These are phyloP conservation scores for Fusarium fujikuroi DNA, from an alignment of 2,329 filamentous ascomycete genomes.

Conservation along the genomic window DNA sequence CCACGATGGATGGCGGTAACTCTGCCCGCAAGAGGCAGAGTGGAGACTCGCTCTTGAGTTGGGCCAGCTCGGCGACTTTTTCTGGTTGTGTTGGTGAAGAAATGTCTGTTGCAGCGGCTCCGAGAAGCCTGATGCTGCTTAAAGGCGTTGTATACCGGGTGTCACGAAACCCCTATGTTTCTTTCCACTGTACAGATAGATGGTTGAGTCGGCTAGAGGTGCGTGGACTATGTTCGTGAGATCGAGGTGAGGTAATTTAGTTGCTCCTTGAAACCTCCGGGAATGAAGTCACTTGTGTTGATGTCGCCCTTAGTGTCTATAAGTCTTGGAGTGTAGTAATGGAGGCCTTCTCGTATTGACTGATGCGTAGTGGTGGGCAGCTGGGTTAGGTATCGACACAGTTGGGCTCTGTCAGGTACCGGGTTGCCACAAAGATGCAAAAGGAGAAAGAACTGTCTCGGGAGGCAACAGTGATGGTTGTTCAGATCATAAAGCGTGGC, in stretches of 20 bases:
- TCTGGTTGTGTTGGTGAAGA: conserved; percentile 15
- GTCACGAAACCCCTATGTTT: conserved; percentile 1
- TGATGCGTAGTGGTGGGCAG: conserved; percentile 38
- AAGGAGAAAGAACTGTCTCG: conserved; percentile 46
- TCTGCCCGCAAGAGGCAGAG: conserved; percentile 57
- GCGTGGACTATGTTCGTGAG: conserved; percentile 3
- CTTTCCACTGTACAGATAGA: conserved; percentile 9
- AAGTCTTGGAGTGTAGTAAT: conserved; percentile 21
- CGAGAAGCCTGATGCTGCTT: conserved; percentile 34
- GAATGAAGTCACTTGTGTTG: conserved; percentile 8
- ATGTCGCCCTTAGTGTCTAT: conserved; percentile 13
- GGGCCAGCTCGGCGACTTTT: conserved; percentile 53
- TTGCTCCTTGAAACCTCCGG: background rate
- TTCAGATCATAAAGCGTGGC: conserved; percentile 44
- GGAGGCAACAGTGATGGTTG: conserved; percentile 40
- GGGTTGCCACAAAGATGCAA: conserved; percentile 33
- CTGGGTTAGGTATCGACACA: conserved; percentile 44
- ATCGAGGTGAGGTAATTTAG: background rate
- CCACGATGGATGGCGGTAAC: conserved; percentile 48
- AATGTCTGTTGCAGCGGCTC: conserved; percentile 29
- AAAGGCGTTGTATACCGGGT: conserved; percentile 25
- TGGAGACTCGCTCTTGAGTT: conserved; percentile 55
- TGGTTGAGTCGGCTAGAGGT: background rate
- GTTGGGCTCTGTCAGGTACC: conserved; percentile 38
- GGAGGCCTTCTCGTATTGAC: conserved; percentile 30